Percentiles rank a stretch among this genome's conserved stretches.
phyloP scores from a whole-genome alignment of 192 early-diverging fungal genomes.

The Rhizoclosmatium globosum region DNA sequence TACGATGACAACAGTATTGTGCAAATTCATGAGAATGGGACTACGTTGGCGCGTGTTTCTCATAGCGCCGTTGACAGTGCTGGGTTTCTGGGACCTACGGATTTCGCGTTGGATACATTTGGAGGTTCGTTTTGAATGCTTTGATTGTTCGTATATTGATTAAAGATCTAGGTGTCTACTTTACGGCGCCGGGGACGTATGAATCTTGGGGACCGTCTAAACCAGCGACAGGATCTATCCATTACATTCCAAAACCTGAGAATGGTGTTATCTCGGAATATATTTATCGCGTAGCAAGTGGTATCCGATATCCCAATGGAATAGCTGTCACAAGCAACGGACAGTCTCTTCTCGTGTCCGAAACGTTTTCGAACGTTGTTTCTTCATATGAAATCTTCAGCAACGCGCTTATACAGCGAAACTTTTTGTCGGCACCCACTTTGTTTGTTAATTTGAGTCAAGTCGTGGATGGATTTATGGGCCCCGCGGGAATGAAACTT shows the following conservation, averaged over 20 bases:
- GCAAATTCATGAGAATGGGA: background rate
- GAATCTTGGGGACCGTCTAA: background rate
- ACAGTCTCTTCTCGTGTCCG: background rate
- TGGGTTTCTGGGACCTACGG: background rate
- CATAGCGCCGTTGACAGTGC: no score
- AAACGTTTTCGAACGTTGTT: background rate
- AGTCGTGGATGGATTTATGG: background rate
- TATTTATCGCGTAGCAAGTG: background rate
- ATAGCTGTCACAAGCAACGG: background rate
- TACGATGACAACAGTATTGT: slow-evolving; percentile 14
- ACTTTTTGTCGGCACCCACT: no score
- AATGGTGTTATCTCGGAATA: background rate
- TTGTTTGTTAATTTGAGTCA: background rate
- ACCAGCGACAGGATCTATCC: background rate
- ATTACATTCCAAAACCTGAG: background rate
- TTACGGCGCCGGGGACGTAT: background rate
- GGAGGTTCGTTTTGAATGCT: background rate
- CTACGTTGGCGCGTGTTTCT: background rate
- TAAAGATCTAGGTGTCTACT: background rate
- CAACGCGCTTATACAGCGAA: background rate
- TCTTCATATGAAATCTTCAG: background rate
- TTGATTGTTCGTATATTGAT: no score
- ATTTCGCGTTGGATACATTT: background rate
- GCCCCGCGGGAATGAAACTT: background rate
- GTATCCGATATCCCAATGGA: background rate